Base-by-base conservation (phyloP, 2,329 filamentous ascomycete genomes). In the Drechmeria coniospora region DNA sequence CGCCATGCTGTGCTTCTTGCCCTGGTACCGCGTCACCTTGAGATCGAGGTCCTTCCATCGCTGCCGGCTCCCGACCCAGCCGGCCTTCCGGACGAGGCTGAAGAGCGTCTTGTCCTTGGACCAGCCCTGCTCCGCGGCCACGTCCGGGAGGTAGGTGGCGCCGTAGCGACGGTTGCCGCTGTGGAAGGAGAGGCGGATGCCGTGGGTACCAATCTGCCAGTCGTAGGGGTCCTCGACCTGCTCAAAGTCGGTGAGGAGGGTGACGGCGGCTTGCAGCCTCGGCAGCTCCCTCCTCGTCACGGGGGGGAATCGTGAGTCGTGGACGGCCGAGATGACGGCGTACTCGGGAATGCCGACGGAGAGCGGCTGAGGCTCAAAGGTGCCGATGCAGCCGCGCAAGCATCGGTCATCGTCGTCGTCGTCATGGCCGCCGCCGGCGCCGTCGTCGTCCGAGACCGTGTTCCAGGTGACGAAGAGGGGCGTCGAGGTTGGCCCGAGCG, bases 381-480 rank as follows among this genome's bases (percentile, higher is more conserved):
- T 98, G 40, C 90, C 90, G 47, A 98, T 95, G 61, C 90, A 98
- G 33, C 90, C 90, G 33, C 90, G 77, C 23, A 98, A 68, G 15
- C n/a, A n/a, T n/a, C n/a, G n/a, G n/a, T n/a, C n/a, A n/a, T n/a
- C n/a, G n/a, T n/a, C n/a, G n/a, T n/a, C n/a, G n/a, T n/a, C n/a
- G n/a, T n/a, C n/a, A n/a, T n/a, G n/a, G n/a, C n/a, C n/a, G n/a
- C n/a, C n/a, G n/a, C 67, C 68, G 48, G 76, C 32, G 20, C 51
- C 45, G 36, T 42, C 43, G 13, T 42, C 45, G 17, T 45, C 35
- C 30, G 26, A 24, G 23, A 83, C 42, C 1, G 71, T 82, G 57
- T 94, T 92, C 86, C 87, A 95, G 6, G 86, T 93, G 25, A 98
- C 81, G 50, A 95, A 95, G 21, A 95, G 66, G 1, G 87, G 87